Evolutionary conservation across 495 filamentous ascomycete genomes (phyloP).

Genomic region (Trichoderma orchidacearum): DNA sequence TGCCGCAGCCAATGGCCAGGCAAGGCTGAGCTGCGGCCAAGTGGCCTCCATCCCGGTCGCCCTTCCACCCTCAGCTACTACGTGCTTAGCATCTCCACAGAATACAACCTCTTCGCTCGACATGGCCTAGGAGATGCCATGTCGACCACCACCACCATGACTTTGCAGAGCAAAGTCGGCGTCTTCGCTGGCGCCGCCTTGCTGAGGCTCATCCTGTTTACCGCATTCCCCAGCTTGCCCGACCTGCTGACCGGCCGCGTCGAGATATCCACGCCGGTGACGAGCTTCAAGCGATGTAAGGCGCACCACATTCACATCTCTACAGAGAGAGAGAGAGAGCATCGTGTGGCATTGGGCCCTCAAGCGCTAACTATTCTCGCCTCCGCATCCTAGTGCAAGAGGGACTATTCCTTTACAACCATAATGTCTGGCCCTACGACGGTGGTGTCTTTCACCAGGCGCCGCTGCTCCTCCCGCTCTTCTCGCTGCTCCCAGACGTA

Average conservation of each 20-base stretch:
- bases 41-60: constrained; percentile 7
- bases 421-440: constrained; percentile 94
- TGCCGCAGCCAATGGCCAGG: neutral
- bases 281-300: constrained; percentile 93
- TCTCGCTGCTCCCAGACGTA: constrained; percentile 68
- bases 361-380: neutral
- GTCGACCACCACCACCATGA: constrained; percentile 28
- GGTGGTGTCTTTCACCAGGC: constrained; percentile 98
- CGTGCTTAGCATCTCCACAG: too few relatives aligned
- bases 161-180: constrained; percentile 47
- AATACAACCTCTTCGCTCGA: constrained; percentile 3
- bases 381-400: constrained; percentile 60
- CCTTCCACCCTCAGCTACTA: too few relatives aligned
- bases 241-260: constrained; percentile 80
- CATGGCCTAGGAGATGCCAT: constrained; percentile 20
- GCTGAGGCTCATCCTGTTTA: constrained; percentile 68
- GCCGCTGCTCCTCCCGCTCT: constrained; percentile 79
- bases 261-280: constrained; percentile 92
- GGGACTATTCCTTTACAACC: constrained; percentile 87
- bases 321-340: too few relatives aligned
- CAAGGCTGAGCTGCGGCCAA: neutral
- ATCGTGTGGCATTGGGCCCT: neutral
- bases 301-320: neutral
- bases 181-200: constrained; percentile 66
- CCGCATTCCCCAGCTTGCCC: constrained; percentile 70